Base-by-base conservation (phyloP, 495 filamentous ascomycete species). In the Corynascus novoguineensis region DNA sequence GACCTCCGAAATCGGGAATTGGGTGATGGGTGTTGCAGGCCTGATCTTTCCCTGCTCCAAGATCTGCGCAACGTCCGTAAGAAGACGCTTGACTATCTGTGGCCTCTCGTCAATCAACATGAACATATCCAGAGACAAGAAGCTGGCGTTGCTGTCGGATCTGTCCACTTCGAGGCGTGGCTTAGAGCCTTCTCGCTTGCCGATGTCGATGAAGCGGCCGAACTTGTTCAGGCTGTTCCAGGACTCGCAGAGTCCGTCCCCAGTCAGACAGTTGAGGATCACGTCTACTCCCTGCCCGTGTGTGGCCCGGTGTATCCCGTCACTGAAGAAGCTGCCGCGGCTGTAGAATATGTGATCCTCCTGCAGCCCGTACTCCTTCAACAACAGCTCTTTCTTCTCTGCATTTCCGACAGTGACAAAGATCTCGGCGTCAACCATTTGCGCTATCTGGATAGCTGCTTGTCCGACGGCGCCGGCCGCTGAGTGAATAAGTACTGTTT, bases 391-490 rank as follows among this genome's bases (percentile, higher is more conserved):
- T 45, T 75, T 75, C 68, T 86, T 82, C 35, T 79, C 75, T 0
- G 68, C 52, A 5, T 71, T 75, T 0, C 79, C 75, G 0, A 83
- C 83, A 0, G 83, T 86, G 0, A 72, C 78, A 64, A 78, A 86
- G 17, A 87, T 71, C 54, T 83, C 76, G 5, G 82, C 81, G 1
- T 80, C 80, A 14, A 80, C 56, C 60, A 74, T 71, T 38, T 83
- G 75, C 0, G 81, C 78, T 0, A 87, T 45, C 24, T 68, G 65
- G 52, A 87, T 82, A 8, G 83, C 78, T 15, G 82, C 83, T 62
- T 86, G 83, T 5, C 84, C 84, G 1, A 85, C 73, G 4, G 74
- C 78, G 21, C 82, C 80, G 5, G 82, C 71, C 15, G 78, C 85
- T 1, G 73, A 72, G 54, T 86, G 81, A 49, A 88, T 82, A 21